Evolutionary conservation across 371 early-diverging fungal species (phyloP), one percentile per base, ranked within the genome.

Genomic region (Mucor indicus): DNA sequence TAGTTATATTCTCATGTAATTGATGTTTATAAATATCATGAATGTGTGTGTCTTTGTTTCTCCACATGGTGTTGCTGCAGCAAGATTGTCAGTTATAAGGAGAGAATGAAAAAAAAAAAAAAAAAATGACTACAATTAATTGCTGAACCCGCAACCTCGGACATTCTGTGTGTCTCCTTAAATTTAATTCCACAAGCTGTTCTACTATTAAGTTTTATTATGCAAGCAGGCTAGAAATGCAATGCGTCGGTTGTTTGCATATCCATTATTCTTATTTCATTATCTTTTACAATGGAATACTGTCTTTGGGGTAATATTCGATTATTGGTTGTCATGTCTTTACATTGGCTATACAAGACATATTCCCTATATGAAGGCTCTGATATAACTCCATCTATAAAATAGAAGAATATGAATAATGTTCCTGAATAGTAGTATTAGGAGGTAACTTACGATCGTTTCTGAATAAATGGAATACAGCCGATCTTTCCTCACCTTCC

Each of bases 401-500:
- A 19, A 29, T 23, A 22, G 1, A 23, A 15, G 10, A 15, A 5
- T 29, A 23, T 38, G 19, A 11, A 10, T 30, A 17, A 8, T 15
- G 16, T 19, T 20, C 5, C 3, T 9, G n/a, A 5, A n/a, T 25
- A n/a, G n/a, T 20, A 38, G 16, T 8, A 16, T 19, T 19, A 38
- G 7, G 5, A 19, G 12, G 19, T 4, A 21, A 51, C 59, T 48
- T 72, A 77, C 79, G 63, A 39, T 81, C 81, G 48, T 71, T 70
- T 17, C 57, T 64, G 29, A 84, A 78, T 36, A 87, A 50, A 25
- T 81, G 75, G 23, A 72, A 78, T 9, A 89, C 84, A 13, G 75
- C 64, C 13, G 84, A 79, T 20, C 86, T 77, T 38, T 85, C 85
- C 10, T 57, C 54, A 1, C 82, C 81, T 48, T 82, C 83, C 21